These are phyloP conservation scores for Colletotrichum sp. DNA, from an alignment of 2,329 filamentous ascomycete species.

Conservation along the genomic window DNA sequence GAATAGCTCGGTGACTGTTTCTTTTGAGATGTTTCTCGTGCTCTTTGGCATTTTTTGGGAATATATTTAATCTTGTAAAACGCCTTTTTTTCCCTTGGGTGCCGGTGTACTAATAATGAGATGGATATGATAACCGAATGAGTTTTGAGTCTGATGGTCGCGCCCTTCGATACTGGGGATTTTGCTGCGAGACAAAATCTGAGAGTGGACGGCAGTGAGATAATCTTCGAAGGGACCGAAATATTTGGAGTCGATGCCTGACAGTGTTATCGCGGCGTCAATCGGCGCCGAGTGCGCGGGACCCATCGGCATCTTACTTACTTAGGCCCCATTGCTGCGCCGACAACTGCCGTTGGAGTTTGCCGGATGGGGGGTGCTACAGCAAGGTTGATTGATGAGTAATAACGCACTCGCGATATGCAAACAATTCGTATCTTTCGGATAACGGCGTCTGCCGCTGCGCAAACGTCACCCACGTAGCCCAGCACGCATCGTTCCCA, in stretches of 20 bases:
- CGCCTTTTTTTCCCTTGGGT: too few relatives aligned
- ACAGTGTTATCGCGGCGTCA: fast-evolving
- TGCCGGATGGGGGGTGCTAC: background rate
- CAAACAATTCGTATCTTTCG: background rate
- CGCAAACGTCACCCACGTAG: background rate
- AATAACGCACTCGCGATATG: background rate
- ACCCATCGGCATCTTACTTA: background rate
- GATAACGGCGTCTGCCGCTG: background rate
- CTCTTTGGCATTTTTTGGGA: background rate
- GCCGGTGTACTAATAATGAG: too few relatives aligned
- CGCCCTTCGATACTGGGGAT: too few relatives aligned
- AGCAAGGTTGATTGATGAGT: background rate
- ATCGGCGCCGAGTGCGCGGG: background rate
- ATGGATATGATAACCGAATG: too few relatives aligned
- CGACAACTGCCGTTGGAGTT: background rate
- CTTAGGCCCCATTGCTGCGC: background rate
- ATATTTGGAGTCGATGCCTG: too few relatives aligned
- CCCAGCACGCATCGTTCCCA: background rate
- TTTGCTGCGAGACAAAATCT: too few relatives aligned
- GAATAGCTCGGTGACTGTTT: background rate
- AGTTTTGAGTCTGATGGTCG: too few relatives aligned
- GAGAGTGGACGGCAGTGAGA: too few relatives aligned
- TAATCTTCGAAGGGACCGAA: background rate
- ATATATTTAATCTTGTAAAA: too few relatives aligned
- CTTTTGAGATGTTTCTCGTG: background rate